A percentile compares a stretch with the other conserved stretches of the same genome.
phyloP scores from a whole-genome alignment of 306 rosid species.

The Pueraria montana region DNA sequence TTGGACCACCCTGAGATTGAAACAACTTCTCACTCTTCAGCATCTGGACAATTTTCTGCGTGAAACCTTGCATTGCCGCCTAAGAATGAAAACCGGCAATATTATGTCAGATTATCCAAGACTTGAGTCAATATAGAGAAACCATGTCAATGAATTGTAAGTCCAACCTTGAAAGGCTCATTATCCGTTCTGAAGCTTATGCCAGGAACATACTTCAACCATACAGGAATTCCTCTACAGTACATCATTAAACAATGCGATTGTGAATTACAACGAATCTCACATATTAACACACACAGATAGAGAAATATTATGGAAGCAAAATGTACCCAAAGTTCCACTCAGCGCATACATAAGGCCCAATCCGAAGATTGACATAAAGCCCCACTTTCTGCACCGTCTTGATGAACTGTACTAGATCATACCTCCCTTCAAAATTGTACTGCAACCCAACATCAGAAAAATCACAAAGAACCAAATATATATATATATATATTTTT shows the following conservation, averaged over 20 bases:
- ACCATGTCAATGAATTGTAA: constrained; percentile 31
- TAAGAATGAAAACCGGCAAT: constrained; percentile 33
- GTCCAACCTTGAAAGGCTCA: constrained; percentile 83
- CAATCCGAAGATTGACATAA: constrained; percentile 94
- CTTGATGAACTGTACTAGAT: constrained; percentile 88
- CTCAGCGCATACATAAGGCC: constrained; percentile 97
- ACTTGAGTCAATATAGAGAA: constrained; percentile 26
- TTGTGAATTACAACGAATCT: constrained; percentile 42
- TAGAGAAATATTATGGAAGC: constrained; percentile 16
- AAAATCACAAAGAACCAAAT: constrained; percentile 20
- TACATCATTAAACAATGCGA: constrained; percentile 46
- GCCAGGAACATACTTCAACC: constrained; percentile 97
- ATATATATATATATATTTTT: not conserved
- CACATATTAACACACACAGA: not conserved
- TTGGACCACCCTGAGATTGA: constrained; percentile 97
- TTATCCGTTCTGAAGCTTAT: constrained; percentile 97
- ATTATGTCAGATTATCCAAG: constrained; percentile 3
- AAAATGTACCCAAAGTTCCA: constrained; percentile 91
- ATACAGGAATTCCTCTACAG: constrained; percentile 91
- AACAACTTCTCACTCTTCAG: constrained; percentile 86
- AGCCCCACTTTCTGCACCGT: constrained; percentile 91
- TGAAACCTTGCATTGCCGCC: constrained; percentile 93
- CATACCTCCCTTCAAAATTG: constrained; percentile 92
- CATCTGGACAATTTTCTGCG: constrained; percentile 92
- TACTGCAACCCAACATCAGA: constrained; percentile 64